Base-by-base conservation (phyloP, 192 early-diverging fungal genomes). In the Obelidium mucronatum region DNA sequence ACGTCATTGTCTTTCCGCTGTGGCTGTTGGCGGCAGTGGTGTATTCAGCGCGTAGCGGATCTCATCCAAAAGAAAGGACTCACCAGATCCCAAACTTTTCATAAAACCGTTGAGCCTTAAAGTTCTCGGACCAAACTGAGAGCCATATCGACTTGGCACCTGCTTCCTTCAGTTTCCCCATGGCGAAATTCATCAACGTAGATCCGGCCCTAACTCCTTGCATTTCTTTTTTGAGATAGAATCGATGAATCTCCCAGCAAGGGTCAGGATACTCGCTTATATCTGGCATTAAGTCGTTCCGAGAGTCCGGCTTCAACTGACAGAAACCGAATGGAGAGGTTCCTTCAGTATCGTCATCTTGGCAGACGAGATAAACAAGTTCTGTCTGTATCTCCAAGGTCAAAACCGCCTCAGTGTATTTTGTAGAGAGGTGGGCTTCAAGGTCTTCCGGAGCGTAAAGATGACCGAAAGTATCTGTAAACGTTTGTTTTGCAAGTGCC, bases 161-260 rank as follows among this genome's bases (percentile, higher is more conserved):
- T 4, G 69, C 69, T n/a, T 72, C 53, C 34, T 59, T 55, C 28
- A 72, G n/a, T n/a, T 22, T 72, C 35, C 37, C 30, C 69, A 72
- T 54, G 1, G 34, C 17, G 37, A 58, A 58, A 8, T 58, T 22
- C 55, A 72, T 72, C 54, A 72, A 26, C 19, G 15, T 24, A 8
- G 31, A 8, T 6, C 69, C 69, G 1, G 55, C 53, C 8, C 55
- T 5, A 35, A 59, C 36, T 1, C 69, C 69, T 58, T 72, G 51
- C 53, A 5, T 40, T n/a, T 72, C 69, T n/a, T 59, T 59, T 19
- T 11, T 24, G 3, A 72, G 8, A 30, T 72, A 72, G 31, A 72
- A 58, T 6, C 69, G 52, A 36, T 72, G 69, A 1, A 72, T n/a
- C 39, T 72, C 69, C 69, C 69, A 72, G 31, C 56, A 55, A 15